These are phyloP conservation scores for Pleurotus pulmonarius DNA, from an alignment of 768 basidiomycete genomes.

Conservation along the genomic window DNA sequence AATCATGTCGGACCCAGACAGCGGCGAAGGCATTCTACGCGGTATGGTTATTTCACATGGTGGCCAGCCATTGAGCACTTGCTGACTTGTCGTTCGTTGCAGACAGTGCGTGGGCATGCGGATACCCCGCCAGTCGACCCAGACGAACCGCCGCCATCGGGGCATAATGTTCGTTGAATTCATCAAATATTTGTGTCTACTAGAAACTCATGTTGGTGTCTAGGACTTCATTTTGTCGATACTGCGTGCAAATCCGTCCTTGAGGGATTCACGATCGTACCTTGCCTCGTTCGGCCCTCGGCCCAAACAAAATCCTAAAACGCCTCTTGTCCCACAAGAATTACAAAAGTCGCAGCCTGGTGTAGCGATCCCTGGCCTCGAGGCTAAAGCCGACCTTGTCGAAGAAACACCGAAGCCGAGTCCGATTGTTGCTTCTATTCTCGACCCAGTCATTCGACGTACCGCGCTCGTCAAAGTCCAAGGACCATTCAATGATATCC, in stretches of 20 bases:
- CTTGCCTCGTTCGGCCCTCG: constrained; percentile 86
- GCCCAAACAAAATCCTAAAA: constrained; percentile 31
- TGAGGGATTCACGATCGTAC: constrained; percentile 87
- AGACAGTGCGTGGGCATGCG: constrained; percentile 41
- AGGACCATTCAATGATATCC: constrained; percentile 90
- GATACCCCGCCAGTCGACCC: constrained; percentile 26
- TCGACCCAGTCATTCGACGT: constrained; percentile 79
- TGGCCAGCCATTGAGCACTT: constrained; percentile 11
- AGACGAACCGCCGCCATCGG: constrained; percentile 34
- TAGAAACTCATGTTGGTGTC: constrained; percentile 11
- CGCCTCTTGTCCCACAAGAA: constrained; percentile 19
- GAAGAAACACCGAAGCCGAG: constrained; percentile 38
- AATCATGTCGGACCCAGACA: constrained; percentile 32
- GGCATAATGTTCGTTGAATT: constrained; percentile 44
- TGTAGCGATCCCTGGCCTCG: constrained; percentile 19
- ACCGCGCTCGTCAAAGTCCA: constrained; percentile 97
- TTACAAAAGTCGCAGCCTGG: constrained; percentile 23
- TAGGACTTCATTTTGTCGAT: constrained; percentile 98
- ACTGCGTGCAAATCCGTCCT: constrained; percentile 86
- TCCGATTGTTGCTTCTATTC: constrained; percentile 64
- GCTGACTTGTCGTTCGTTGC: constrained; percentile 8
- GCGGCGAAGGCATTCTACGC: constrained; percentile 54
- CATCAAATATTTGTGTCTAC: neutral
- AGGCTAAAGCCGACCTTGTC: constrained; percentile 32
- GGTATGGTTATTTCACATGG: constrained; percentile 30